phyloP scores from a whole-genome alignment of 75 land plant species.

The Picea sitchensis region DNA sequence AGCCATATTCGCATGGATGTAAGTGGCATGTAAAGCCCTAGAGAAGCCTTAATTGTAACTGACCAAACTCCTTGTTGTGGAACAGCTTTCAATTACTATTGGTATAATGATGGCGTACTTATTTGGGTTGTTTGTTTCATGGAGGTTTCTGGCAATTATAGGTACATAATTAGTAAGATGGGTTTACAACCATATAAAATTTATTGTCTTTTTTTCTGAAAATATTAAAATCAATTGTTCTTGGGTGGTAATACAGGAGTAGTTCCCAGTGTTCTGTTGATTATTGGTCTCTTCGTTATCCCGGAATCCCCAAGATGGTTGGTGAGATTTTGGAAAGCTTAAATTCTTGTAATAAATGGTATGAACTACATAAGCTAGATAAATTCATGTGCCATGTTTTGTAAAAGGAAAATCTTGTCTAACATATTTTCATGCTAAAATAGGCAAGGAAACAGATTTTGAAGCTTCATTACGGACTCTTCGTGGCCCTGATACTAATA shows the following conservation, averaged over 20 bases:
- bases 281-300: constrained; percentile 79
- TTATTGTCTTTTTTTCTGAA: no score
- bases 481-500: constrained; percentile 76
- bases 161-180: constrained; percentile 24
- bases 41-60: background rate
- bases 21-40: background rate
- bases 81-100: constrained; percentile 74
- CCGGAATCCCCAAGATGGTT: constrained; percentile 98
- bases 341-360: background rate
- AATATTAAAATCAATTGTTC: no score
- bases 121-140: constrained; percentile 58
- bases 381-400: background rate
- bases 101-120: constrained; percentile 77
- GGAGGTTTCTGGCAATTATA: constrained; percentile 68
- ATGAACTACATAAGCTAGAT: background rate
- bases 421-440: constrained; percentile 44
- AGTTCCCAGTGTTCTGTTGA: constrained; percentile 63
- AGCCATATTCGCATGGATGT: background rate
- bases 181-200: no score
- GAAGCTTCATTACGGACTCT: constrained; percentile 81
- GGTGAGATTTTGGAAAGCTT: constrained; percentile 38
- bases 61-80: background rate
- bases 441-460: constrained; percentile 63
- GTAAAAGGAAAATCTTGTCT: background rate
- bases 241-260: constrained; percentile 41